Percentiles rank a stretch among this genome's conserved stretches.
phyloP scores from a whole-genome alignment of 1,284 basidiomycete genomes.

The Ustilago cynodontis region DNA sequence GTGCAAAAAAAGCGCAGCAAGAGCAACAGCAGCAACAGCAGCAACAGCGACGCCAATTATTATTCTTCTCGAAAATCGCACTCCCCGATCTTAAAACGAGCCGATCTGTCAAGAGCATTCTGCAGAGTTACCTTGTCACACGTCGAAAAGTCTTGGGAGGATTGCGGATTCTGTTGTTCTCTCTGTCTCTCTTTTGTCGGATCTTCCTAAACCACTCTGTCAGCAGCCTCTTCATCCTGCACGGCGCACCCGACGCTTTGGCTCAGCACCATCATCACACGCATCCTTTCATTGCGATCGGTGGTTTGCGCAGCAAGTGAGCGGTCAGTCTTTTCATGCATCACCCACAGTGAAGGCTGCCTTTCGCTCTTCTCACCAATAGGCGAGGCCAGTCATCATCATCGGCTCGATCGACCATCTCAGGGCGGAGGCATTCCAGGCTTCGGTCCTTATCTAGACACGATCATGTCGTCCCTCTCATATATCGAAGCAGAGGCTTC shows the following conservation, averaged over 20 bases:
- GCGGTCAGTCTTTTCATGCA: constrained; percentile 14
- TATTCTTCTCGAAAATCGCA: neutral
- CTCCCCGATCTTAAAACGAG: neutral
- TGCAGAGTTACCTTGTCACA: neutral
- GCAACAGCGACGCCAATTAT: neutral
- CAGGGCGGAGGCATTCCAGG: neutral
- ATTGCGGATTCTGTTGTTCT: neutral
- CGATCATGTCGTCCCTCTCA: constrained; percentile 11
- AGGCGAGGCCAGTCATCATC: neutral
- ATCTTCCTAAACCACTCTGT: neutral
- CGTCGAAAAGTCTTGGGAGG: neutral
- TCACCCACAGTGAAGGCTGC: constrained; percentile 8
- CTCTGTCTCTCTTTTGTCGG: constrained; percentile 2
- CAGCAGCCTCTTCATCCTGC: neutral
- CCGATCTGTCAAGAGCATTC: constrained; percentile 5
- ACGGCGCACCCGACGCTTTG: neutral
- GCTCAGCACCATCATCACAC: neutral
- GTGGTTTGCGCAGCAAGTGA: constrained; percentile 4
- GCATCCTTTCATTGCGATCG: neutral
- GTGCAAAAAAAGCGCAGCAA: constrained; percentile 14
- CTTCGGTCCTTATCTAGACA: neutral
- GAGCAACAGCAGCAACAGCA: neutral
- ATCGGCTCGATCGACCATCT: neutral
- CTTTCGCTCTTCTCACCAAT: neutral
- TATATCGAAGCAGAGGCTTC: constrained; percentile 32